Evolutionary conservation across 371 early-diverging fungal species (phyloP).

Genomic region (Mucor lusitanicus): DNA sequence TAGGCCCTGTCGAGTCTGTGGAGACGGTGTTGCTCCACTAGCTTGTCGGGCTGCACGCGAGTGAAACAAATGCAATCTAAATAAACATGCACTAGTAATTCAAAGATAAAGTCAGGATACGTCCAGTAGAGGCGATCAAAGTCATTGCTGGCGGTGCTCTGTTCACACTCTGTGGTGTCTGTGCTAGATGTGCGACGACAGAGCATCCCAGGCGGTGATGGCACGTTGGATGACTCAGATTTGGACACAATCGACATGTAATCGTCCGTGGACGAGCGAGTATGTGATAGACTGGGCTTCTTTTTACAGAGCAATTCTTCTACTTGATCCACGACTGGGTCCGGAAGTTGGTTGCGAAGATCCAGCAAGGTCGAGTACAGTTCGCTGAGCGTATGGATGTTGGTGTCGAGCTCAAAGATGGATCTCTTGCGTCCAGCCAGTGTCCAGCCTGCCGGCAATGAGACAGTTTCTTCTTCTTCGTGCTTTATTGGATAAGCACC

Average conservation of each 20-base stretch:
- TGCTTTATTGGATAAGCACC: neutral
- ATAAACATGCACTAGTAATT: neutral
- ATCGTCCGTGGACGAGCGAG: neutral
- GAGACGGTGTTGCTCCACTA: neutral
- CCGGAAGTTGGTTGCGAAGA: constrained; percentile 28
- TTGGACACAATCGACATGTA: neutral
- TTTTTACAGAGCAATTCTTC: neutral
- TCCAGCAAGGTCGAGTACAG: constrained; percentile 27
- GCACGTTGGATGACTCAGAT: neutral
- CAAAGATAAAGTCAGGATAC: constrained; percentile 25
- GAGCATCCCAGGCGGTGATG: neutral
- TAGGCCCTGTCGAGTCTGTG: constrained; percentile 18
- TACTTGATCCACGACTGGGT: neutral
- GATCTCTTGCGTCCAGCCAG: constrained; percentile 23
- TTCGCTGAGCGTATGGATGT: constrained; percentile 39
- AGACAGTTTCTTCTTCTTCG: neutral
- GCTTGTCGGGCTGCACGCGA: neutral
- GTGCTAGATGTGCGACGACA: neutral
- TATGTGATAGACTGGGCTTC: neutral
- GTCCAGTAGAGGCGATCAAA: neutral
- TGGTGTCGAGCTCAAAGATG: constrained; percentile 32
- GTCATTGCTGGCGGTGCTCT: neutral
- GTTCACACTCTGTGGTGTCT: neutral
- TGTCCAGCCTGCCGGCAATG: constrained; percentile 32
- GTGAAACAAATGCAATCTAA: neutral